A percentile compares a stretch with the other conserved stretches of the same genome.
phyloP scores from a whole-genome alignment of 345 rosid genomes.

The Eucalyptus caleyi region DNA sequence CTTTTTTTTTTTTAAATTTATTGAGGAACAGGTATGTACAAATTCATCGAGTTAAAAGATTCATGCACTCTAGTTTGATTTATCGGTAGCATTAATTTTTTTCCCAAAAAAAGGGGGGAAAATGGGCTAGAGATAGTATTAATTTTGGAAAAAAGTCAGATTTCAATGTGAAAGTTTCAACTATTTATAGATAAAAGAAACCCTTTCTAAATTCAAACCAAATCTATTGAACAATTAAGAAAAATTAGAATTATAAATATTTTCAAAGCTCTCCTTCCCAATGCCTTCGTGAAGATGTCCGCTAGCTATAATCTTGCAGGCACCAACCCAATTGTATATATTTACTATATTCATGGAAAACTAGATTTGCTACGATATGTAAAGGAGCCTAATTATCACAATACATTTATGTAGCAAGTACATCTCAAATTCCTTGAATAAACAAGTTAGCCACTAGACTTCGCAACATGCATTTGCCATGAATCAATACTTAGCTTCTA shows the following conservation, averaged over 20 bases:
- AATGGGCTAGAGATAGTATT: not conserved
- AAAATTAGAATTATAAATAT: not conserved
- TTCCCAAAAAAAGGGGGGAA: accelerated
- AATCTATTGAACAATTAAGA: not conserved
- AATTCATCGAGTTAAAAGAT: not conserved
- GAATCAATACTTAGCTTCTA: not conserved
- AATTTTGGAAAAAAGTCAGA: not conserved
- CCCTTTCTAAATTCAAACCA: not conserved
- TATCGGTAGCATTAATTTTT: not conserved
- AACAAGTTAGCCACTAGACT: not conserved
- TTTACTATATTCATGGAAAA: not conserved
- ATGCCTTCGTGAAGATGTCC: not conserved
- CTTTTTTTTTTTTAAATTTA: too few relatives aligned
- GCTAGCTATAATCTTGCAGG: not conserved
- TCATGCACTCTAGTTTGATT: not conserved
- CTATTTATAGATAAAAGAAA: not conserved
- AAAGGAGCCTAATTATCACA: not conserved
- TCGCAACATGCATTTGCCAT: not conserved
- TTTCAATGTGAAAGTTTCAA: not conserved
- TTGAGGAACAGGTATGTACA: not conserved
- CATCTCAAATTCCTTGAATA: not conserved
- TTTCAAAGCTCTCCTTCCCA: not conserved
- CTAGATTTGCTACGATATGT: not conserved
- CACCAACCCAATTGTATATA: not conserved
- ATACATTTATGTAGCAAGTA: not conserved